Evolutionary conservation across 441 rosid genomes (phyloP), one percentile per base, ranked within the genome.

Genomic region (Syzygium syzygioides): DNA sequence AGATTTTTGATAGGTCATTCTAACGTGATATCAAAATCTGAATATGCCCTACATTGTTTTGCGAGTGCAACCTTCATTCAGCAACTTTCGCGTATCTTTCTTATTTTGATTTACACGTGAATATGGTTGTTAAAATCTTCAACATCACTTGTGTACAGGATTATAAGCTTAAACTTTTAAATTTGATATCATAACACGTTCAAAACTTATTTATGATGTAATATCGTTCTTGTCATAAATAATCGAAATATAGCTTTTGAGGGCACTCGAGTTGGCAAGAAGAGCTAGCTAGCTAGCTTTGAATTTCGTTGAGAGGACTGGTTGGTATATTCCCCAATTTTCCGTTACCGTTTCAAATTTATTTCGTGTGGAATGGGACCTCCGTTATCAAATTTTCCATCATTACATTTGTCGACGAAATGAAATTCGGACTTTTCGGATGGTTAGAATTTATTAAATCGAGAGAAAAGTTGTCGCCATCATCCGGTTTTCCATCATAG

Each of bases 171-270:
- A 7, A 45, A 45, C 9, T 45, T 45, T 7, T 15, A 0, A 1
- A 64, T 0, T 64, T 0, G 32, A 15, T 1, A 14, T 64, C 7
- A 1, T 15, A 14, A 64, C 14, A 28, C n/a, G 14, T 13, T 60
- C n/a, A 15, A 60, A 28, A 13, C 14, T 60, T 28, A 28, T 6
- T 60, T 60, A 28, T 28, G 2, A 15, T 28, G 9, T 60, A 28
- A 28, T 28, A 30, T 64, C 3, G 1, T 20, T 14, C 20, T 64
- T 30, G 3, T 30, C 0, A 11, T 64, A 32, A 30, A n/a, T 7
- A 30, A n/a, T 17, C 14, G 23, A 64, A 15, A 64, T 34, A 64
- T 37, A 71, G 52, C 80, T 20, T 20, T 37, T 37, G 20, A 37
- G 80, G 50, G 50, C 15, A 5, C 26, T 71, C 8, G 15, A 37